Base-by-base conservation (phyloP, 73 alveolate genomes). In the Symbiodinium pilosum region DNA sequence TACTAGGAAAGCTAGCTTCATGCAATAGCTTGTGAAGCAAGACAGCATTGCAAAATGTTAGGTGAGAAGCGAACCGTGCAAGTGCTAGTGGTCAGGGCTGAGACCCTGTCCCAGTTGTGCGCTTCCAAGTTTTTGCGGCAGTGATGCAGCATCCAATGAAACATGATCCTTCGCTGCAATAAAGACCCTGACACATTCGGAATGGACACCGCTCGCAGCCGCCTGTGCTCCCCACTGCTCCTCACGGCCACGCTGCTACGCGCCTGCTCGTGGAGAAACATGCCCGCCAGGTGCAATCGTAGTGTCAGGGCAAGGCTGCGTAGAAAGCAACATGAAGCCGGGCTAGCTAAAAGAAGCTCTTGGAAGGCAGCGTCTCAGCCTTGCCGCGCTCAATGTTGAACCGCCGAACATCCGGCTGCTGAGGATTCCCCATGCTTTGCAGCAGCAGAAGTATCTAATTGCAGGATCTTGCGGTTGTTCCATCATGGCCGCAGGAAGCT, bases 401-500 rank as follows among this genome's bases (percentile, higher is more conserved):
- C 81, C 38, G 81, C 81, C 81, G 3, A 64, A 64, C 81, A 28
- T 64, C 38, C 81, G 38, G 81, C 81, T 64, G 20, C 30, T 64
- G 81, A 64, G 81, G 81, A 16, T 34, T 16, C 2, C 7, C 4
- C 21, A 51, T 51, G 1, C 21, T 24, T n/a, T n/a, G n/a, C n/a
- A n/a, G n/a, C n/a, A n/a, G n/a, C n/a, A n/a, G n/a, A n/a, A n/a
- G n/a, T n/a, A n/a, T n/a, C n/a, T n/a, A n/a, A n/a, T n/a, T n/a
- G n/a, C n/a, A n/a, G n/a, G n/a, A n/a, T n/a, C n/a, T n/a, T n/a
- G n/a, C n/a, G n/a, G n/a, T n/a, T n/a, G n/a, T n/a, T n/a, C n/a
- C n/a, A n/a, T n/a, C n/a, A n/a, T n/a, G n/a, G n/a, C 38, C 38
- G 39, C 81, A 64, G 81, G 81, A 64, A 64, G 81, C 81, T 64